phyloP scores from a whole-genome alignment of 1,284 basidiomycete species.

The Anthracocystis panici-leucophaei region DNA sequence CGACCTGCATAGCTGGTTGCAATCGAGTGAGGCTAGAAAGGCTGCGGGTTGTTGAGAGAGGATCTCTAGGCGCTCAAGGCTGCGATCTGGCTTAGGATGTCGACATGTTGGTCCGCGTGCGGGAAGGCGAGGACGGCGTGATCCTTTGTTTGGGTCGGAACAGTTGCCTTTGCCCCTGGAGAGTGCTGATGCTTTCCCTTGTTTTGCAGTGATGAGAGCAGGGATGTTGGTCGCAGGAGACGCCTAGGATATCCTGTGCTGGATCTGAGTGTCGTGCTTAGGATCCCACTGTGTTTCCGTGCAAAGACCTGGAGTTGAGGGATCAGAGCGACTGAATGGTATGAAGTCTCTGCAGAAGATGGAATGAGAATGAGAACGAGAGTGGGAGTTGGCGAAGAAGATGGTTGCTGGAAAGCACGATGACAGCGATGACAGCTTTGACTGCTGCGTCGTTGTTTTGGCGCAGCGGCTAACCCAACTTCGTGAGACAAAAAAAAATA shows the following conservation, averaged over 20 bases:
- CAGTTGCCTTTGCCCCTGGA: too few relatives aligned
- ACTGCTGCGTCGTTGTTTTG: conserved; percentile 9
- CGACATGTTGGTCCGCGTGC: neutral
- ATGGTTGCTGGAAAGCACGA: neutral
- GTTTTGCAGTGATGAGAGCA: neutral
- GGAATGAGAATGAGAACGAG: too few relatives aligned
- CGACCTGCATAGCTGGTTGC: conserved; percentile 19
- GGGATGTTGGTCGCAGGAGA: neutral
- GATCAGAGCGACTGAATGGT: too few relatives aligned
- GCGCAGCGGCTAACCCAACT: neutral
- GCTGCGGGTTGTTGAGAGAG: neutral
- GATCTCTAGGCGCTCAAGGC: neutral
- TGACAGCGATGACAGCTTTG: conserved; percentile 1
- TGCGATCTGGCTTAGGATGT: conserved; percentile 3
- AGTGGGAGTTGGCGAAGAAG: too few relatives aligned
- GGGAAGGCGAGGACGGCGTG: neutral
- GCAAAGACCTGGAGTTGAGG: too few relatives aligned
- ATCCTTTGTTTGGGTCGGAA: neutral
- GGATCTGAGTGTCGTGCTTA: neutral
- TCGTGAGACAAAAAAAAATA: too few relatives aligned
- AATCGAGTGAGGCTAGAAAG: neutral
- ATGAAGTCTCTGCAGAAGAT: too few relatives aligned
- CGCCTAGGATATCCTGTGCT: conserved; percentile 2
- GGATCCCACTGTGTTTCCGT: too few relatives aligned
- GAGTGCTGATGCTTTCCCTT: too few relatives aligned